These are phyloP conservation scores for Phtheirospermum japonicum DNA, from an alignment of 257 asterid genomes.

Conservation along the genomic window DNA sequence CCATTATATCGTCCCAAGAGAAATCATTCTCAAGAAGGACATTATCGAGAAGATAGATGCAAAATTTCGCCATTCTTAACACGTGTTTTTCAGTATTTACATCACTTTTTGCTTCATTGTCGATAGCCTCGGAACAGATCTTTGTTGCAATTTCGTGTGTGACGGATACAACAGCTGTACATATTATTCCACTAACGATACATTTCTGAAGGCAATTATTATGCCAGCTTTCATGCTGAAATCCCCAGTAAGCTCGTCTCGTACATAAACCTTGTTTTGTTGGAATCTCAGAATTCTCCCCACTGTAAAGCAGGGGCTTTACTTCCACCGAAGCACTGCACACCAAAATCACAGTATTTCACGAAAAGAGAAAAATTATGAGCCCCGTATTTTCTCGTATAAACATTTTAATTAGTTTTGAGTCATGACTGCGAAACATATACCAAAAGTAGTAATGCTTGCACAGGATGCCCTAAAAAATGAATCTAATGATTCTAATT, in stretches of 20 bases:
- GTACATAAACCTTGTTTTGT: constrained; percentile 36
- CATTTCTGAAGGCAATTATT: constrained; percentile 58
- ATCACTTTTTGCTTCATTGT: constrained; percentile 31
- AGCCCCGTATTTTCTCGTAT: not conserved
- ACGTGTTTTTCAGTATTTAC: constrained; percentile 39
- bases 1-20: constrained; percentile 77
- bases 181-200: constrained; percentile 50
- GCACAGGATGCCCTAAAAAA: constrained; percentile 3
- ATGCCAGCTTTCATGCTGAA: constrained; percentile 72
- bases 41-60: constrained; percentile 57
- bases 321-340: constrained; percentile 86
- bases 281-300: constrained; percentile 38
- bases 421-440: constrained; percentile 2
- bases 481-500: not conserved
- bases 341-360: constrained; percentile 20
- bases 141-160: constrained; percentile 48
- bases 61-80: constrained; percentile 54
- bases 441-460: constrained; percentile 16
- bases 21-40: constrained; percentile 53
- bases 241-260: constrained; percentile 51
- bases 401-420: not conserved
- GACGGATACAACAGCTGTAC: constrained; percentile 61
- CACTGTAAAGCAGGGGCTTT: constrained; percentile 74
- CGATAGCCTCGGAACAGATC: constrained; percentile 35
- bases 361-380: not conserved